A percentile compares a stretch with the other conserved stretches of the same genome.
Evolutionary conservation across 2,329 filamentous ascomycete species (phyloP).

Genomic region (Epichloe brachyelytri): DNA sequence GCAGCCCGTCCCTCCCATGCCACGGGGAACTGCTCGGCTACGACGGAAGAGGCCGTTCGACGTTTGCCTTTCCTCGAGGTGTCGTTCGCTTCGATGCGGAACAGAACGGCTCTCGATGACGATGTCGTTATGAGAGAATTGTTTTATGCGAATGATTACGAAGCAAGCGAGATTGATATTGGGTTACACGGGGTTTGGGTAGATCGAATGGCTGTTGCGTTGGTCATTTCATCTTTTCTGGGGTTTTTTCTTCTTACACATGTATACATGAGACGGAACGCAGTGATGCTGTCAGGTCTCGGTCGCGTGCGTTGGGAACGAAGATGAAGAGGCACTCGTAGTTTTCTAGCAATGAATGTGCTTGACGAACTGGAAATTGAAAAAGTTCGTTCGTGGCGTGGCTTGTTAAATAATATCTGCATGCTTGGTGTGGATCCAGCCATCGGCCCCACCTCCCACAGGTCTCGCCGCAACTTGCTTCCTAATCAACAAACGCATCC

Average conservation of each 20-base stretch:
- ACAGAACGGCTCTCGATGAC: not conserved
- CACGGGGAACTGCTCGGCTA: constrained; percentile 24
- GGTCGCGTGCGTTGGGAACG: too few species aligned
- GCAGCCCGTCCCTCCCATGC: constrained; percentile 18
- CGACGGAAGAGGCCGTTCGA: constrained; percentile 20
- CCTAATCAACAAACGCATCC: not conserved
- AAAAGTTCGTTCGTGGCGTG: too few species aligned
- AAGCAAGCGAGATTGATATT: not conserved
- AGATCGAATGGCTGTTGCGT: not conserved
- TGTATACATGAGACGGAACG: not conserved
- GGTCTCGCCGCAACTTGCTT: not conserved
- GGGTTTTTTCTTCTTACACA: not conserved
- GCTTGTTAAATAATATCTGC: too few species aligned
- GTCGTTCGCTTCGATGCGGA: constrained; percentile 19
- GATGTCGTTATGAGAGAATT: too few species aligned
- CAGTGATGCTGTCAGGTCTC: too few species aligned
- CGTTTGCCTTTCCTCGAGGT: constrained; percentile 26
- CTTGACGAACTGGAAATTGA: too few species aligned
- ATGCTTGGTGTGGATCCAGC: too few species aligned
- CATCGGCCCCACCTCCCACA: not conserved
- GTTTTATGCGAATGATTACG: not conserved
- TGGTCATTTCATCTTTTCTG: not conserved
- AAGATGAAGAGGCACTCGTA: too few species aligned
- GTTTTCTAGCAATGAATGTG: too few species aligned
- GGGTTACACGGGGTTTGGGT: not conserved